These are phyloP conservation scores for Lasiosphaeria ovina DNA, from an alignment of 495 filamentous ascomycete species.

Conservation along the genomic window DNA sequence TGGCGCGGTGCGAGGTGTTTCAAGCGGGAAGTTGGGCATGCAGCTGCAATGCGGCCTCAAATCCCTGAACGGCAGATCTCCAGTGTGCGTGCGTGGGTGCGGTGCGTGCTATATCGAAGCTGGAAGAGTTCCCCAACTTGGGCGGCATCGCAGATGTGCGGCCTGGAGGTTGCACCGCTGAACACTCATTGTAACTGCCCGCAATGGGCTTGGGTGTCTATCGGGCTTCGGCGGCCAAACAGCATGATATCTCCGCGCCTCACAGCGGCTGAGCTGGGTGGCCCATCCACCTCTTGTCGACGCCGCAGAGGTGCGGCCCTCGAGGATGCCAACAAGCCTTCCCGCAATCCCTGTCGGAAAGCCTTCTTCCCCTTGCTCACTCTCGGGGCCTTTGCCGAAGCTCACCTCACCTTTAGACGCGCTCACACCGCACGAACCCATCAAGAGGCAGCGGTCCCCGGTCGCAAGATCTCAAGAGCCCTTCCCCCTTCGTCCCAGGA, in stretches of 20 bases:
- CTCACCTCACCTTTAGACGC: neutral
- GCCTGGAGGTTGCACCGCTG: neutral
- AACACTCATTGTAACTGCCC: neutral
- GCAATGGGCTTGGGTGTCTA: neutral
- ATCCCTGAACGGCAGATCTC: conserved; percentile 40
- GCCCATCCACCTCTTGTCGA: too few relatives aligned
- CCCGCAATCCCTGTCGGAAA: conserved; percentile 23
- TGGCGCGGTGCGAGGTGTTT: conserved; percentile 13
- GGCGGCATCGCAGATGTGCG: neutral
- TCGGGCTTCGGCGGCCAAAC: too few relatives aligned
- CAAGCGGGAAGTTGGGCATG: conserved; percentile 13
- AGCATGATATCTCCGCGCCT: too few relatives aligned
- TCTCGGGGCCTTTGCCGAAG: conserved; percentile 19
- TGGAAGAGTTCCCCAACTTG: conserved; percentile 5
- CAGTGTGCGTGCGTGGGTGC: neutral
- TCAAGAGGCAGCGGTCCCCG: conserved; percentile 20
- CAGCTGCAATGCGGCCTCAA: conserved; percentile 26
- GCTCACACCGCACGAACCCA: conserved; percentile 1
- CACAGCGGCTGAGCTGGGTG: too few relatives aligned
- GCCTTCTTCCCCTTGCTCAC: conserved; percentile 16
- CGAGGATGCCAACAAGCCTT: conserved; percentile 16
- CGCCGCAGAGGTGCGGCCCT: neutral
- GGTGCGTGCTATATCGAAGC: neutral
- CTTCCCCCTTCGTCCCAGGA: conserved; percentile 13
- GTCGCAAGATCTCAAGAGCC: conserved; percentile 19